Base-by-base conservation (phyloP, 2,329 filamentous ascomycete species). In the Chaetomium sp. region DNA sequence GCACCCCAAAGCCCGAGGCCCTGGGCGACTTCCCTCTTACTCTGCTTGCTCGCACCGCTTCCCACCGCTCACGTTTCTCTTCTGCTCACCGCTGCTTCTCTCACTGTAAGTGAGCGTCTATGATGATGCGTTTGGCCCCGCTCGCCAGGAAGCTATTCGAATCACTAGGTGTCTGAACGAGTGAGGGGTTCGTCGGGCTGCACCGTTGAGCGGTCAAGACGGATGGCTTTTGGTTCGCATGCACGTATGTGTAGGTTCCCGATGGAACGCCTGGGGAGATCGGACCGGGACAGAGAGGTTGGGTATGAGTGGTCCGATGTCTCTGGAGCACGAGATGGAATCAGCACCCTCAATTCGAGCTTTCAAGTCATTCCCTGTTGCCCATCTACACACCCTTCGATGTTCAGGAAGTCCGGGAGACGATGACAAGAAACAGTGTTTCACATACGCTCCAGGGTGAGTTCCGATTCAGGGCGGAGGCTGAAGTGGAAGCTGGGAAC, bases 161-260 rank as follows among this genome's bases (percentile, higher is more conserved):
- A 60, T 29, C 31, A 21, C 49, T 27, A 60, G 56, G 12, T 51
- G 53, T 31, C 50, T 51, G 58, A 59, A 4, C 25, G 38, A 58
- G n/a, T 23, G 38, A 9, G 47, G 25, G 53, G 57, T 54, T 57
- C 60, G 57, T 66, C 61, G 65, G 61, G 65, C 58, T 64, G 65
- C 57, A 55, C 61, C 61, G 57, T 62, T 57, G 59, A 60, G 65
- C 65, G 65, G 65, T 67, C 65, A 67, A 42, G 57, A 31, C 54
- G 31, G 38, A 35, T 49, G 55, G 31, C 29, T 31, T 64, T 21
- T 64, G 65, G 65, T 60, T 64, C 62, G 59, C 57, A 57, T 67
- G 65, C 65, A 65, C 38, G 65, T 31, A 4, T 35, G 65, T 67
- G 65, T 67, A 49, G 65, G 55, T 61, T 67, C 58, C 65, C 65